Evolutionary conservation across 306 rosid species (phyloP), one percentile per base, ranked within the genome.

Genomic region (Vigna radiata): DNA sequence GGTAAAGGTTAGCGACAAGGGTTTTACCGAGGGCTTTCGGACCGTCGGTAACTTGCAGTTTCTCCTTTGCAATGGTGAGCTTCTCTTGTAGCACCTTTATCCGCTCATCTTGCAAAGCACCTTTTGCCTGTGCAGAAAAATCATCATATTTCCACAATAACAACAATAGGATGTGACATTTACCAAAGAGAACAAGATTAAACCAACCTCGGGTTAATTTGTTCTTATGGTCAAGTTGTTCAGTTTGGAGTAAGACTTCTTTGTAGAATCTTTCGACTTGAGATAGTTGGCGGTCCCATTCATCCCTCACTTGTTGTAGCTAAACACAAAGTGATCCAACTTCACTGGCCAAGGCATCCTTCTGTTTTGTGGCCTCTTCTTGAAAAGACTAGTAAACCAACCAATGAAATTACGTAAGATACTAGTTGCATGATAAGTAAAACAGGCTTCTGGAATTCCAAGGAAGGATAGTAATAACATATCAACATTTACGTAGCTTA

Each of bases 331-430:
- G 91, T 78, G 85, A 76, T 13, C 89, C 81, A 77, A 83, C 87
- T 77, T 95, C 99, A 50, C 88, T 79, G 60, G 86, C 85, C 87
- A 95, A 81, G 31, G 87, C 87, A 56, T 92, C 99, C 85, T 92
- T 95, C 78, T 90, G 97, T 86, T 87, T 95, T 48, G 87, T 77
- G 25, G 99, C 97, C 61, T 95, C 99, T 49, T 92, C 99, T 86
- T 92, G 97, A 82, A 96, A 89, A 80, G 93, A 68, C 99, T 95
- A 72, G 59, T 17, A 66, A 68, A 63, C 76, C 73, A 88, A 64
- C 48, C 76, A 77, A 77, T 47, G 19, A 49, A 73, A 81, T 25
- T 48, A 12, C 27, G 39, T 75, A 52, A 80, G 43, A 63, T 50
- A 56, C 59, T 39, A 54, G 19, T 71, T 19, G 70, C 23, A 25